Base-by-base conservation (phyloP, 176 grass and related monocot species). In the Chrysopogon serrulatus region DNA sequence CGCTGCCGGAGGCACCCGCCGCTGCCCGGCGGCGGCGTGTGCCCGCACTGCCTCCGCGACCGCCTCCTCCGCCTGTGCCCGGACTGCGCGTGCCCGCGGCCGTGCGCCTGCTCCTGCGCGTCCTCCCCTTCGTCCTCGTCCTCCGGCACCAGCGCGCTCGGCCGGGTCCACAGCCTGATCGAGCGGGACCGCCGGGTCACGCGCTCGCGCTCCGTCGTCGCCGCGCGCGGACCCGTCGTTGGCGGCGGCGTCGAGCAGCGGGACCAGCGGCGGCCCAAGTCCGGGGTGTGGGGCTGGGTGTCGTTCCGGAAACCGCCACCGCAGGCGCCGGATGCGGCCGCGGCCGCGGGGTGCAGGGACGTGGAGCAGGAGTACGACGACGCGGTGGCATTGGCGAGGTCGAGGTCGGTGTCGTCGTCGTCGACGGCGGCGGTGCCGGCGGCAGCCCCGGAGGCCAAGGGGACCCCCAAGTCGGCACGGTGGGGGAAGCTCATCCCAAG, bases 11-110 rank as follows among this genome's bases (percentile, higher is more conserved):
- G n/a, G n/a, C n/a, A n/a, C n/a, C n/a, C n/a, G n/a, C n/a, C n/a
- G n/a, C 0, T 21, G 8, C 65, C 83, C 9, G 40, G 32, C 89
- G 82, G 23, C 53, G 90, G 89, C 27, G 89, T 92, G 61, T 95
- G 96, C 73, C 78, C 96, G 28, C 19, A 78, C 64, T 98, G 91
- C 91, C 91, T 98, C 79, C 89, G 65, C 53, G 85, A 98, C 35
- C 88, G 85, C 37, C 89, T 95, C 40, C 68, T 93, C 75, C 89
- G 79, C 18, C 91, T 98, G 33, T 98, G 96, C 77, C 91, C 91
- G 12, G 87, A 93, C 12, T 98, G 96, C 79, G 93, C 90, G 14
- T 41, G 48, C 45, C 10, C 80, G 27, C 91, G 89, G 8, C 96
- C 93, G n/a, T 95, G 95, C 79, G 26, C 71, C 66, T 90, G 84